Conservation (phyloP, 1,139 yeast genomes). For the Candida sp. region DNA sequence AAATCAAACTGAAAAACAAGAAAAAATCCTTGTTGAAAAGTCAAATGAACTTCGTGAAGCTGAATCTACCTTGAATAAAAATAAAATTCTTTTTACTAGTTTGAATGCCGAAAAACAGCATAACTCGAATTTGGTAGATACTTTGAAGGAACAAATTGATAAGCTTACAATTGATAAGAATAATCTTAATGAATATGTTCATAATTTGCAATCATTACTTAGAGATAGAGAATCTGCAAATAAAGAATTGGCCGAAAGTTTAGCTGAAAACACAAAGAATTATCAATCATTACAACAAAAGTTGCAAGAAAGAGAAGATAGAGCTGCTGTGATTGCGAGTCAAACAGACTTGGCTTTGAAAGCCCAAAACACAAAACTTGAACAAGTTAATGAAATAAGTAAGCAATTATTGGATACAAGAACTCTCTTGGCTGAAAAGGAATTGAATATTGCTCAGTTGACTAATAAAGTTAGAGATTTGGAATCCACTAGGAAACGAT, state of each 20-base stretch:
- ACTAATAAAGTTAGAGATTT: conserved; percentile 19
- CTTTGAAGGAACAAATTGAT: conserved; percentile 53
- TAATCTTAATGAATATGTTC: conserved; percentile 56
- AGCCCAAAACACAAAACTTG: conserved; percentile 67
- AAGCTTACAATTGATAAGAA: conserved; percentile 57
- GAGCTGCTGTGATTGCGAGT: conserved; percentile 40
- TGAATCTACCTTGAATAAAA: conserved; percentile 48
- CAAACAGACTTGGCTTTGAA: conserved; percentile 57
- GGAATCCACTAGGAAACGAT: conserved; percentile 6
- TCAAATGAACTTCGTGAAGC: conserved; percentile 52
- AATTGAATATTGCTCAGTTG: conserved; percentile 21
- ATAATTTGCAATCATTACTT: conserved; percentile 59
- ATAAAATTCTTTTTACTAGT: conserved; percentile 44
- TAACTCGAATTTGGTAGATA: conserved; percentile 45
- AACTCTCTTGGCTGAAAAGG: conserved; percentile 32
- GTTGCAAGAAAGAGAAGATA: conserved; percentile 49
- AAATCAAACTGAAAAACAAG: conserved; percentile 55
- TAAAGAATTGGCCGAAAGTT: conserved; percentile 48
- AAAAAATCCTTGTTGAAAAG: conserved; percentile 51
- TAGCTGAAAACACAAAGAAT: conserved; percentile 47
- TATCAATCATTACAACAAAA: conserved; percentile 52
- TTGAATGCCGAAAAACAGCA: conserved; percentile 55
- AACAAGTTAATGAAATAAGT: conserved; percentile 51
- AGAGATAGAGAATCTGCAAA: conserved; percentile 59
- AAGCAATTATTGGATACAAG: conserved; percentile 40